phyloP scores from a whole-genome alignment of 352 stramenopile species.

The Phytophthora idaei region DNA sequence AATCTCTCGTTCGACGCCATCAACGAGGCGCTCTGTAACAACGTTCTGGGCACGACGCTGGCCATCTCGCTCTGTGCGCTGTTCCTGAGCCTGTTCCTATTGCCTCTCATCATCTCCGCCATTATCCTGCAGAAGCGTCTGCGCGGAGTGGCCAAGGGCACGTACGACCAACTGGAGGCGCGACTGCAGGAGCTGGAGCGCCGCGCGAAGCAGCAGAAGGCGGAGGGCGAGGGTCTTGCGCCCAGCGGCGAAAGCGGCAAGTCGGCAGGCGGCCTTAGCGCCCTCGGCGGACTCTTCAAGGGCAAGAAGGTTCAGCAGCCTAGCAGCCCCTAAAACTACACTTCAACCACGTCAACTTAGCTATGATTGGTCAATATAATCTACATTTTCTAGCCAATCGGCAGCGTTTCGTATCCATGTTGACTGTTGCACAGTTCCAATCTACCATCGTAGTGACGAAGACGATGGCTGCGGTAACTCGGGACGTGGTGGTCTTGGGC shows the following conservation, averaged over 20 bases:
- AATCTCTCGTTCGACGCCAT: slow-evolving; percentile 85
- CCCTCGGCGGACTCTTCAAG: slow-evolving; percentile 35
- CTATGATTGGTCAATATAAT: slow-evolving; percentile 19
- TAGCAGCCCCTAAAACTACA: slow-evolving; percentile 5
- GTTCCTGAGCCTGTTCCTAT: slow-evolving; percentile 75
- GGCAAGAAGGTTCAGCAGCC: slow-evolving; percentile 34
- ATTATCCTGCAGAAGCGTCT: slow-evolving; percentile 83
- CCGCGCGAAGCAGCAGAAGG: slow-evolving; percentile 53
- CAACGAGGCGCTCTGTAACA: slow-evolving; percentile 70
- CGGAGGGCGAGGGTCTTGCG: slow-evolving; percentile 25
- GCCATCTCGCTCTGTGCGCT: slow-evolving; percentile 80
- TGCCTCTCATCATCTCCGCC: slow-evolving; percentile 73
- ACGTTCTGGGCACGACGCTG: slow-evolving; percentile 79
- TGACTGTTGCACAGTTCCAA: slow-evolving; percentile 2
- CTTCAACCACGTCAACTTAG: slow-evolving; percentile 19
- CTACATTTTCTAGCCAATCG: slow-evolving; percentile 17
- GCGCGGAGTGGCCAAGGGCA: slow-evolving; percentile 75
- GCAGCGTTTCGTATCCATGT: slow-evolving; percentile 13
- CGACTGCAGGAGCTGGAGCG: slow-evolving; percentile 71
- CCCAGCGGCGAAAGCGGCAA: slow-evolving; percentile 10
- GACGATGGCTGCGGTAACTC: slow-evolving; percentile 23
- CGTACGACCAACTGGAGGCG: slow-evolving; percentile 79
- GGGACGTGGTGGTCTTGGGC: slow-evolving; percentile 81
- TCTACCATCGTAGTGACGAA: not conserved
- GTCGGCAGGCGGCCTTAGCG: slow-evolving; percentile 17